phyloP scores from a whole-genome alignment of 176 grass and related monocot species.

The Poa pratensis region DNA sequence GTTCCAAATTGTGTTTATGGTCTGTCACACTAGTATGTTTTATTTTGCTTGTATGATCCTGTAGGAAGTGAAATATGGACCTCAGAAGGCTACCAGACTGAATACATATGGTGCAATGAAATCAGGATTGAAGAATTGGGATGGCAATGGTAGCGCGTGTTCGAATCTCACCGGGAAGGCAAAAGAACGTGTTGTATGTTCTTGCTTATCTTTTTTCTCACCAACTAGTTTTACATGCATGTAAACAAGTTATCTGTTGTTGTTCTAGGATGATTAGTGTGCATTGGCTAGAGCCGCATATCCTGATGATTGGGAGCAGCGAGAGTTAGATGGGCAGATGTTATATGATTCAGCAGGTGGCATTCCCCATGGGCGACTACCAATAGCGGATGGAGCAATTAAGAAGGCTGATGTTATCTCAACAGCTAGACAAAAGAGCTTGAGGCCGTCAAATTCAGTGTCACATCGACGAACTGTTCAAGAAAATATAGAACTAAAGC shows the following conservation, averaged over 20 bases:
- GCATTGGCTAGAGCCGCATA: background rate
- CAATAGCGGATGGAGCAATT: background rate
- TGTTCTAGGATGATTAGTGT: background rate
- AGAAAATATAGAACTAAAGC: background rate
- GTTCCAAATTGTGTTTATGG: background rate
- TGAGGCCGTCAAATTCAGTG: background rate
- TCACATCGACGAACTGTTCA: background rate
- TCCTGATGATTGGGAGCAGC: background rate
- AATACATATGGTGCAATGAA: conserved; percentile 39
- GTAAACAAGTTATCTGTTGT: background rate
- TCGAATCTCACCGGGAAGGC: background rate
- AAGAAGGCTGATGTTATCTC: background rate
- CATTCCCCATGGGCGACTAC: background rate
- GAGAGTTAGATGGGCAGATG: background rate
- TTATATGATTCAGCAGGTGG: background rate
- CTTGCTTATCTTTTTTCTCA: background rate
- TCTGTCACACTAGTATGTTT: background rate
- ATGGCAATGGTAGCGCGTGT: background rate
- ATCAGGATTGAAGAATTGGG: conserved; percentile 2
- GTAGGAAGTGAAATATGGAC: conserved; percentile 30
- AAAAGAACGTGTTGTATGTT: background rate
- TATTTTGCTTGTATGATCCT: background rate
- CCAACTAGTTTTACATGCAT: background rate
- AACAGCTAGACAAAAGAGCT: background rate
- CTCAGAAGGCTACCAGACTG: background rate